These are phyloP conservation scores for Monilinia laxa DNA, from an alignment of 2,329 filamentous ascomycete species.

Conservation along the genomic window DNA sequence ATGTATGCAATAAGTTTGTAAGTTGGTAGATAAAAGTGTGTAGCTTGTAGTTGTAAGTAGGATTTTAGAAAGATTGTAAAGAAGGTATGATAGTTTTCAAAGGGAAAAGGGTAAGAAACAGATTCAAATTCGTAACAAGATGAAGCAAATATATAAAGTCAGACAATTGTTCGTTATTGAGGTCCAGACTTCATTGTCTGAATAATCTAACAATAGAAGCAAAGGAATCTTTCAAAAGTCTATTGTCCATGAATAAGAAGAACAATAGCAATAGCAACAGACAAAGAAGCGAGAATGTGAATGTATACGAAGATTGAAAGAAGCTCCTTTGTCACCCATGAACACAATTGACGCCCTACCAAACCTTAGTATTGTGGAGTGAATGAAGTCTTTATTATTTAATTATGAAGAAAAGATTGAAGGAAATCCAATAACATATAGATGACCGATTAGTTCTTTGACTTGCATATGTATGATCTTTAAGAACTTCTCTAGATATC, in stretches of 20 bases:
- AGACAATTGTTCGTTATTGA: constrained; percentile 29
- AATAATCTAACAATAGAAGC: constrained; percentile 29
- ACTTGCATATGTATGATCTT: neutral
- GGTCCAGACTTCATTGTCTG: constrained; percentile 30
- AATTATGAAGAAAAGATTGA: constrained; percentile 18
- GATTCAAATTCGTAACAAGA: neutral
- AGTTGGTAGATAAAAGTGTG: constrained; percentile 31
- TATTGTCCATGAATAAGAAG: constrained; percentile 1
- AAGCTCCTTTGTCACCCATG: constrained; percentile 12
- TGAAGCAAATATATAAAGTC: constrained; percentile 14
- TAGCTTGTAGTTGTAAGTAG: constrained; percentile 23
- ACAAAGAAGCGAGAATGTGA: constrained; percentile 8
- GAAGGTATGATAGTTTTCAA: constrained; percentile 24
- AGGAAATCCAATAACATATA: constrained; percentile 20
- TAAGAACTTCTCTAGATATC: neutral
- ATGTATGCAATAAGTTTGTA: constrained; percentile 28
- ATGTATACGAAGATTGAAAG: constrained; percentile 24
- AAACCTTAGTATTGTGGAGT: constrained; percentile 23
- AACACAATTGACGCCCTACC: constrained; percentile 8
- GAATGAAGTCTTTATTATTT: constrained; percentile 26
- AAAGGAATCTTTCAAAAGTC: constrained; percentile 21
- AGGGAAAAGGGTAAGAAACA: neutral
- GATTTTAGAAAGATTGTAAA: constrained; percentile 22
- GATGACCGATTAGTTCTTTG: constrained; percentile 5
- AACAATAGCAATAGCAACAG: constrained; percentile 8